Percentiles rank a stretch among this genome's conserved stretches.
Conservation (phyloP, 371 early-diverging fungal species). For the Smittium culicis region DNA sequence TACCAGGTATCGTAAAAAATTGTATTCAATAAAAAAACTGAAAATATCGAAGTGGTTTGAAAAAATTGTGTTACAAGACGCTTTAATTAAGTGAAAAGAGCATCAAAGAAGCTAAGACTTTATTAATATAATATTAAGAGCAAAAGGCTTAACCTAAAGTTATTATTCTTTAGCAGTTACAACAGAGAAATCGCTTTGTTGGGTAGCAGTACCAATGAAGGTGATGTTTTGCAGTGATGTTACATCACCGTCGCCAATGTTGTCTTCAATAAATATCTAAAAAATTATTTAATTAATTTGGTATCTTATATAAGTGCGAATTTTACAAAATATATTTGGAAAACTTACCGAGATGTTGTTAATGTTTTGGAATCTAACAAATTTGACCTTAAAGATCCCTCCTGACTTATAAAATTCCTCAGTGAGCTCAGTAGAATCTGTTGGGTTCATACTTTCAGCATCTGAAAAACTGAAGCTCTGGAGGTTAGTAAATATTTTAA, state of each 20-base stretch:
- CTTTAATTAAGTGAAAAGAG: too few relatives aligned
- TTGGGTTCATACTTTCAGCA: slow-evolving; percentile 52
- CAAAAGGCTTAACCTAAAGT: too few relatives aligned
- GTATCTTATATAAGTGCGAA: too few relatives aligned
- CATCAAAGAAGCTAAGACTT: too few relatives aligned
- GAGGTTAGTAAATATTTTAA: slow-evolving; percentile 72
- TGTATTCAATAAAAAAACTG: too few relatives aligned
- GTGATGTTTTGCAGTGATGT: slow-evolving; percentile 60
- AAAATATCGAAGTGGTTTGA: too few relatives aligned
- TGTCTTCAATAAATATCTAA: slow-evolving; percentile 57
- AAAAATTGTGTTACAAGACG: too few relatives aligned
- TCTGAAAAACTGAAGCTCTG: slow-evolving; percentile 75
- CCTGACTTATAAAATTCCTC: slow-evolving; percentile 46
- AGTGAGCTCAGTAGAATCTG: slow-evolving; percentile 55
- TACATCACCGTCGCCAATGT: slow-evolving; percentile 65
- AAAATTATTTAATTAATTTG: neutral
- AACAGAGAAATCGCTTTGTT: slow-evolving; percentile 3
- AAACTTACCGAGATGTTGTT: slow-evolving; percentile 38
- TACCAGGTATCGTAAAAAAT: too few relatives aligned
- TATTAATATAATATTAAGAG: too few relatives aligned
- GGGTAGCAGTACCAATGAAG: slow-evolving; percentile 48
- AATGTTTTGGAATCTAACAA: slow-evolving; percentile 86
- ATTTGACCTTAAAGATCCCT: slow-evolving; percentile 57
- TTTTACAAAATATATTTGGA: slow-evolving; percentile 6
- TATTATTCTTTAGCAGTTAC: neutral